Evolutionary conservation across 768 basidiomycete genomes (phyloP).

Genomic region (Podaxis rugospora): DNA sequence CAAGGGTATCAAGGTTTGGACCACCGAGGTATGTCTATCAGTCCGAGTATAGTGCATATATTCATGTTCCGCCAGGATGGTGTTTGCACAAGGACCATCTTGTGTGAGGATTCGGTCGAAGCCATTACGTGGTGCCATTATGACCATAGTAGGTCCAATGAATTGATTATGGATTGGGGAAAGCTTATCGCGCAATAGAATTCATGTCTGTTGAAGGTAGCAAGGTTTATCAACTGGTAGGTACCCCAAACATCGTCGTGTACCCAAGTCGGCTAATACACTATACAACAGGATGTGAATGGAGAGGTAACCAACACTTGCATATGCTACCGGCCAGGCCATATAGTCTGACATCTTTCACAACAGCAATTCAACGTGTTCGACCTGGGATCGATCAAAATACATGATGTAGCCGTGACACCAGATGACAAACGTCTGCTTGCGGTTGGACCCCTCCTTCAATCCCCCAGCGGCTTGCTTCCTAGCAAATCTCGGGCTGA

Average conservation of each 20-base stretch:
- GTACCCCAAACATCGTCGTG: conserved; percentile 9
- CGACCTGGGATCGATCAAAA: conserved; percentile 54
- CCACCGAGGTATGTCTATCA: conserved; percentile 43
- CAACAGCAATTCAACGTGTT: conserved; percentile 50
- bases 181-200: conserved; percentile 29
- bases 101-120: conserved; percentile 50
- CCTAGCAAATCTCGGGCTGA: conserved; percentile 69
- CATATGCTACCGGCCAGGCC: background rate
- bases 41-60: background rate
- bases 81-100: conserved; percentile 63
- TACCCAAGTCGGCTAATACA: background rate
- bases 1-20: conserved; percentile 70
- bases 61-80: conserved; percentile 43
- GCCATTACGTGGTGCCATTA: conserved; percentile 66
- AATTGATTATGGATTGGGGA: background rate
- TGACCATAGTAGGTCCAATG: conserved; percentile 43
- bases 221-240: conserved; percentile 55
- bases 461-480: conserved; percentile 56
- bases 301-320: conserved; percentile 40
- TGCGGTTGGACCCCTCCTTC: conserved; percentile 63
- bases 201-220: conserved; percentile 71
- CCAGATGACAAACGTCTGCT: conserved; percentile 61
- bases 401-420: conserved; percentile 70
- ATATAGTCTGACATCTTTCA: background rate
- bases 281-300: conserved; percentile 41